Base-by-base conservation (phyloP, 2,329 filamentous ascomycete genomes). In the Fusarium oxysporum region DNA sequence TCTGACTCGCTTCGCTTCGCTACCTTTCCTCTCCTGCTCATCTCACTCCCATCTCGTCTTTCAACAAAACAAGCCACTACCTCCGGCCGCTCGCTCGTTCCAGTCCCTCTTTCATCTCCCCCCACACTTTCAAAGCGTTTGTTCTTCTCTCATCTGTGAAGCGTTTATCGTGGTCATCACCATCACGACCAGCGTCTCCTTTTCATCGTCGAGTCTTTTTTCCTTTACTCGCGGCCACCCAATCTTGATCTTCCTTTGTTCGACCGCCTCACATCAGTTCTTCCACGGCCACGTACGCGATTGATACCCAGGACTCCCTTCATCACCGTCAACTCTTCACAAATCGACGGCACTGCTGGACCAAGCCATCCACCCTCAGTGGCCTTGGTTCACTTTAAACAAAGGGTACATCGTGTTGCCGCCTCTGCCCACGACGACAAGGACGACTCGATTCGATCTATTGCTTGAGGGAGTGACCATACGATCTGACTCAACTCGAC, bases 31-130 rank as follows among this genome's bases (percentile, higher is more conserved):
- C 73, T 77, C 68, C 62, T 65, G 55, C 72, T 57, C 65, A 67
- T 57, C 72, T 69, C 70, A 76, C 73, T 75, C 72, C 74, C 80
- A 79, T 74, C 75, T 77, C 77, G 77, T 79, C 81, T 81, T 83
- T 81, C 81, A 82, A 82, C 80, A 82, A 82, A 82, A 82, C 80
- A 81, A 80, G 77, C 77, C 80, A 77, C 79, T 81, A 79, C 78
- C 79, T 80, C 78, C 66, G 69, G 77, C 70, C 79, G 74, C 79
- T 73, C 79, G 62, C 63, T 83, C 81, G 81, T 83, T 83, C 81
- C 81, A 83, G 82, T 83, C 81, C 76, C 78, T 82, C 81, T 71
- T 81, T 81, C 79, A 78, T 70, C 70, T 74, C 72, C 72, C 75
- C 74, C 73, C 74, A 76, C 76, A 78, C 76, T 69, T 55, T 54